Evolutionary conservation across 805 yeast genomes (phyloP).

Genomic region (Metschnikowia amazonensis): DNA sequence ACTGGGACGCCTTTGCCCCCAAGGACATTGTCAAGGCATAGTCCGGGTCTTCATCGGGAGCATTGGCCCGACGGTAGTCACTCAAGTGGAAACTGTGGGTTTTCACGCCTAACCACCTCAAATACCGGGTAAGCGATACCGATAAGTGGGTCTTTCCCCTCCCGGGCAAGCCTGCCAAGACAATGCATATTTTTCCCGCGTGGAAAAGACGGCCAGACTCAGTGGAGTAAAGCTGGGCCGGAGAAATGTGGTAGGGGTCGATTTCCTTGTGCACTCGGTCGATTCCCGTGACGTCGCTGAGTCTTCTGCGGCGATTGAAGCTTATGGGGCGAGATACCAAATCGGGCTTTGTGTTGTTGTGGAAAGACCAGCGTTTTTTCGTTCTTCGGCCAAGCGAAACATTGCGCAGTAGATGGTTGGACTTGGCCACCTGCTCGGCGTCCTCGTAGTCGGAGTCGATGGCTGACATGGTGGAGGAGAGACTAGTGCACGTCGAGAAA

Average conservation of each 20-base stretch:
- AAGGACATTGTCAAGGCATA: constrained; percentile 57
- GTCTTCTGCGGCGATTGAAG: constrained; percentile 28
- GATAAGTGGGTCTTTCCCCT: constrained; percentile 93
- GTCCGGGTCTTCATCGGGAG: constrained; percentile 48
- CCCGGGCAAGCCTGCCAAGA: constrained; percentile 90
- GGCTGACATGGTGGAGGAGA: constrained; percentile 23
- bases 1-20: constrained; percentile 38
- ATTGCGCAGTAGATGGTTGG: constrained; percentile 28
- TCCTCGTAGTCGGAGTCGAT: constrained; percentile 30
- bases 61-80: constrained; percentile 68
- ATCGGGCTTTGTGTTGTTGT: constrained; percentile 34
- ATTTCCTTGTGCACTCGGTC: constrained; percentile 65
- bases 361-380: constrained; percentile 43
- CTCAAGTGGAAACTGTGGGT: constrained; percentile 77
- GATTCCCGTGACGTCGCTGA: constrained; percentile 38
- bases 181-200: constrained; percentile 89
- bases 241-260: constrained; percentile 65
- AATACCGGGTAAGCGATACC: constrained; percentile 84
- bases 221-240: constrained; percentile 91
- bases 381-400: constrained; percentile 33
- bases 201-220: constrained; percentile 91
- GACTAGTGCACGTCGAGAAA: not conserved
- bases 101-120: constrained; percentile 95
- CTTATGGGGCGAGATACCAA: constrained; percentile 33
- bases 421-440: constrained; percentile 32